Percentiles rank a stretch among this genome's conserved stretches.
These are phyloP conservation scores for Phylloboletellus chloephorus DNA, from an alignment of 1,284 basidiomycete genomes.

Conservation along the genomic window DNA sequence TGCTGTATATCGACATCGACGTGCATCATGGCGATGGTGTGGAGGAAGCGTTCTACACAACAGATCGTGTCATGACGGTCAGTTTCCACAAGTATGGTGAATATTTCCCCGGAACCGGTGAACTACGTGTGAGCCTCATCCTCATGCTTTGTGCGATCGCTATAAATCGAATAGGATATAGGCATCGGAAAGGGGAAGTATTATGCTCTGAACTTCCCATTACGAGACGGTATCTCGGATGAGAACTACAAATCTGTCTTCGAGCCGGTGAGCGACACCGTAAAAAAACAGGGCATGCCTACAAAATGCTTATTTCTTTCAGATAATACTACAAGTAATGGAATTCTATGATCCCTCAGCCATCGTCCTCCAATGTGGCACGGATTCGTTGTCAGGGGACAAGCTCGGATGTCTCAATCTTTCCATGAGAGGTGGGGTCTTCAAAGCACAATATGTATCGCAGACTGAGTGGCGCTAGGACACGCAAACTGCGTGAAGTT, in stretches of 20 bases:
- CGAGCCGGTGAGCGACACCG: constrained; percentile 67
- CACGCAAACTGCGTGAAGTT: constrained; percentile 98
- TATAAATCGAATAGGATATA: constrained; percentile 57
- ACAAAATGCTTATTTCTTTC: constrained; percentile 7
- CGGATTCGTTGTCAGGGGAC: constrained; percentile 97
- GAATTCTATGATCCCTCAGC: constrained; percentile 94
- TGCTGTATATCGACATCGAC: constrained; percentile 98
- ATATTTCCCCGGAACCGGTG: constrained; percentile 98
- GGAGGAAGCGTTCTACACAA: constrained; percentile 99
- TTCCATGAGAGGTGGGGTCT: constrained; percentile 79
- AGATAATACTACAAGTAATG: constrained; percentile 96
- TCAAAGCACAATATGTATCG: background rate
- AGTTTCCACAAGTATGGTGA: constrained; percentile 99
- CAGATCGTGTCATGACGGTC: constrained; percentile 97
- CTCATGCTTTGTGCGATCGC: background rate
- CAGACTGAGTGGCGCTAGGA: constrained; percentile 41
- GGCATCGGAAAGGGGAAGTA: constrained; percentile 91
- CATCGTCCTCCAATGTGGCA: constrained; percentile 96
- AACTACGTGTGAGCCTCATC: constrained; percentile 65
- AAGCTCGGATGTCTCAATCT: constrained; percentile 95
- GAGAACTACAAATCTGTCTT: constrained; percentile 95
- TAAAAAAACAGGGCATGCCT: background rate
- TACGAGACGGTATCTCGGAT: constrained; percentile 94
- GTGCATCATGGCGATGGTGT: constrained; percentile 99
- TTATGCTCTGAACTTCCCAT: constrained; percentile 92